A percentile compares a stretch with the other conserved stretches of the same genome.
phyloP scores from a whole-genome alignment of 2,329 filamentous ascomycete genomes.

The Emydomyces testavorans region DNA sequence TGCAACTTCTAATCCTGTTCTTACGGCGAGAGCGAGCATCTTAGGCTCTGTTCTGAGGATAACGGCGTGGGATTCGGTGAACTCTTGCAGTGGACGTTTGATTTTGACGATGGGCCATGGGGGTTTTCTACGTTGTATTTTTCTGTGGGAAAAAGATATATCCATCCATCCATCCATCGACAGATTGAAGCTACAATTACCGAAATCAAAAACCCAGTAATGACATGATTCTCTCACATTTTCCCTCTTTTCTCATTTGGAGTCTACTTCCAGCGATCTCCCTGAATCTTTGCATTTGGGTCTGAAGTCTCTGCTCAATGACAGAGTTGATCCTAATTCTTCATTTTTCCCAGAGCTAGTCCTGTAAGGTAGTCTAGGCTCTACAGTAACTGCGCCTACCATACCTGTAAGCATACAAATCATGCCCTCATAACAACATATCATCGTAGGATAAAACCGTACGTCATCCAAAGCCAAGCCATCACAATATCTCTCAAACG shows the following conservation, averaged over 20 bases:
- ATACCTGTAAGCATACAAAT: not conserved
- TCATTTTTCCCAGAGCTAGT: too few species aligned
- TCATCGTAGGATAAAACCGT: not conserved
- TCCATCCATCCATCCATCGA: conserved; percentile 3
- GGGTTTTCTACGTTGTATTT: not conserved
- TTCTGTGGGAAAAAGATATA: conserved; percentile 1
- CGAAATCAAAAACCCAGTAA: conserved; percentile 10
- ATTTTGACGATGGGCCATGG: conserved; percentile 4
- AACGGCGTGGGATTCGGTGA: conserved; percentile 7
- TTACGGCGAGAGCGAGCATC: not conserved
- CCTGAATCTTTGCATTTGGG: too few species aligned
- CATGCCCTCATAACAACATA: not conserved
- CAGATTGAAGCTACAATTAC: conserved; percentile 6
- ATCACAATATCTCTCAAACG: not conserved
- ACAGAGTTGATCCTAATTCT: too few species aligned
- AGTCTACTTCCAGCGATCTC: too few species aligned
- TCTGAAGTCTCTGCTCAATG: not conserved
- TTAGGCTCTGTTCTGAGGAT: not conserved
- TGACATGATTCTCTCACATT: conserved; percentile 9
- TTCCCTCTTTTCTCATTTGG: not conserved
- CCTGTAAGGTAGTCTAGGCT: too few species aligned
- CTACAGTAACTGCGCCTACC: too few species aligned
- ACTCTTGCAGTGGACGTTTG: not conserved
- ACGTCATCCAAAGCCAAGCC: not conserved
- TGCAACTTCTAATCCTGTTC: not conserved